Conservation (phyloP, 2,329 filamentous ascomycete genomes). For the Ramichloridium luteum region DNA sequence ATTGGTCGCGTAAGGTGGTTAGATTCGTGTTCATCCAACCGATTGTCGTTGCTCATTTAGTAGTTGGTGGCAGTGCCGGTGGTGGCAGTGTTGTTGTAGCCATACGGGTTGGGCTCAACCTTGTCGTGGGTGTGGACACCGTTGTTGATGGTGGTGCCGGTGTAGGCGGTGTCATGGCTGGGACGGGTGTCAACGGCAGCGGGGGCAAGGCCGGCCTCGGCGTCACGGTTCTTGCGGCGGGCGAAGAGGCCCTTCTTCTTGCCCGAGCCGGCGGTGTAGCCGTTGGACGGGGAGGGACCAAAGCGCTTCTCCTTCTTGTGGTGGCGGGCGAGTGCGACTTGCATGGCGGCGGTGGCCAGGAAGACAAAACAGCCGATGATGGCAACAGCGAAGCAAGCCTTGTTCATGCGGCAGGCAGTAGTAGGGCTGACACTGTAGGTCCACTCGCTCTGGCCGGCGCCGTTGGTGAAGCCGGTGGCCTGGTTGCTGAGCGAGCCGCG, state of each 20-base stretch:
- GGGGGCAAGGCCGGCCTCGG: conserved; percentile 31
- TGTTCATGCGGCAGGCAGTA: conserved; percentile 65
- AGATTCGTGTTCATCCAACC: too few species aligned
- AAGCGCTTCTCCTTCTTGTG: conserved; percentile 64
- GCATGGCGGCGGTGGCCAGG: conserved; percentile 56
- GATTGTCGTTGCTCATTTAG: too few species aligned
- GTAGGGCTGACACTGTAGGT: conserved; percentile 36
- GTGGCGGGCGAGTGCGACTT: conserved; percentile 55
- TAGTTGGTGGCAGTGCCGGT: conserved; percentile 29
- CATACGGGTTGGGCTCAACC: conserved; percentile 15
- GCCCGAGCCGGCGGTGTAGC: conserved; percentile 53
- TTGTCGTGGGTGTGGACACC: conserved; percentile 17
- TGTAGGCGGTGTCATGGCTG: conserved; percentile 36
- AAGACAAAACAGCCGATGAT: conserved; percentile 72
- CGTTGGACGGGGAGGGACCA: conserved; percentile 52
- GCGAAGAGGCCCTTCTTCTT: conserved; percentile 23
- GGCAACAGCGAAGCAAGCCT: conserved; percentile 62
- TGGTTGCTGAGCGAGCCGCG: conserved; percentile 42
- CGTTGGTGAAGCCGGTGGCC: conserved; percentile 37
- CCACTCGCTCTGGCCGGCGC: conserved; percentile 25
- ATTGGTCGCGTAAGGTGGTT: too few species aligned
- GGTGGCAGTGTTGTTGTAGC: conserved; percentile 11
- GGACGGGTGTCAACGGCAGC: conserved; percentile 29
- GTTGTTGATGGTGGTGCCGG: conserved; percentile 35
- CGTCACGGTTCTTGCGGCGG: conserved; percentile 29